phyloP scores from a whole-genome alignment of 1,284 basidiomycete species.

The Naganishia albida region DNA sequence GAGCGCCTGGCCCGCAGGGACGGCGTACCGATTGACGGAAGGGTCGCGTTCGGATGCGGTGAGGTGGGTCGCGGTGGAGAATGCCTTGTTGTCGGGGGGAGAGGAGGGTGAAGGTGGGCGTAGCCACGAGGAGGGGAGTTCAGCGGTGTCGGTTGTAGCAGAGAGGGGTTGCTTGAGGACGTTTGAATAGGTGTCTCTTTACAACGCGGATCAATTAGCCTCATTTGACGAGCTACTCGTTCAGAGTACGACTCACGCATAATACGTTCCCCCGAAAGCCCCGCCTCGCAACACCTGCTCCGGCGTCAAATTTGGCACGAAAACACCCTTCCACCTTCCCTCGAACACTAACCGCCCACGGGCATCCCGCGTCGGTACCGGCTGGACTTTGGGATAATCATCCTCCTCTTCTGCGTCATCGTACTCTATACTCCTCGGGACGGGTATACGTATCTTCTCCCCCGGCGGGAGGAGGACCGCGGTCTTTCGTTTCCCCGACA shows the following conservation, averaged over 20 bases:
- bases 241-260: conserved; percentile 49
- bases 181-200: conserved; percentile 44
- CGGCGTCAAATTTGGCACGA: conserved; percentile 57
- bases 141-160: conserved; percentile 34
- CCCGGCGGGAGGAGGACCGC: conserved; percentile 28
- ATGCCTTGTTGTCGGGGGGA: conserved; percentile 12
- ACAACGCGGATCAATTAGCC: neutral
- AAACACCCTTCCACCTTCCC: conserved; percentile 48
- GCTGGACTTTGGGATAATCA: conserved; percentile 21
- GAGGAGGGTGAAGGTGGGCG: conserved; percentile 37
- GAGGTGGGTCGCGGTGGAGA: conserved; percentile 34
- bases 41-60: conserved; percentile 45
- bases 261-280: conserved; percentile 56
- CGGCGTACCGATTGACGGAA: conserved; percentile 52
- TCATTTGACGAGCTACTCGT: too few species aligned
- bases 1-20: conserved; percentile 55
- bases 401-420: conserved; percentile 31
- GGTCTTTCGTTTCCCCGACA: conserved; percentile 13
- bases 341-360: conserved; percentile 53
- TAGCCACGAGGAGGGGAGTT: conserved; percentile 27
- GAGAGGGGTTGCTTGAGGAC: conserved; percentile 38
- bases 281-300: conserved; percentile 56
- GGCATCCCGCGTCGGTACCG: conserved; percentile 40
- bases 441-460: conserved; percentile 25
- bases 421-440: conserved; percentile 6